Conservation (phyloP, 192 early-diverging fungal species). For the Coemansia sp. region DNA sequence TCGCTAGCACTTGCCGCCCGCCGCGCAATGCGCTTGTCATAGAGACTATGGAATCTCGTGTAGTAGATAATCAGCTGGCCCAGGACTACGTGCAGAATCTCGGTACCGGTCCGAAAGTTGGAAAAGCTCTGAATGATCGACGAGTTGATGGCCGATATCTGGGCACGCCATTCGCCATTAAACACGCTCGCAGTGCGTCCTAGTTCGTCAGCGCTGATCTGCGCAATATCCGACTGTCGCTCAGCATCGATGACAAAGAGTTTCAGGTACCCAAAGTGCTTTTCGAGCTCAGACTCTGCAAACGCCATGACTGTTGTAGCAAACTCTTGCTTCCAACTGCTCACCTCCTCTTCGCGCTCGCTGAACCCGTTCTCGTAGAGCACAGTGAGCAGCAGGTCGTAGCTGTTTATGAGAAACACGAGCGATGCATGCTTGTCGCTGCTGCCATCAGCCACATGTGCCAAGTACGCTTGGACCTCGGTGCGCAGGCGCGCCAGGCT, state of each 20-base stretch:
- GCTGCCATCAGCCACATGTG: conserved; percentile 71
- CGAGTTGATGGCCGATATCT: conserved; percentile 74
- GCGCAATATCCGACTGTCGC: conserved; percentile 58
- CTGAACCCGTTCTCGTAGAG: conserved; percentile 61
- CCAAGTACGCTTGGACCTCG: conserved; percentile 75
- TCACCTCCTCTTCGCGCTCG: conserved; percentile 49
- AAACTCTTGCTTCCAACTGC: conserved; percentile 46
- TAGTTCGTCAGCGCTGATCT: conserved; percentile 51
- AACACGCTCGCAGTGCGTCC: conserved; percentile 67
- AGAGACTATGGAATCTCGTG: conserved; percentile 78
- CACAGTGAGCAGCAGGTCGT: conserved; percentile 82
- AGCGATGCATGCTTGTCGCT: conserved; percentile 65
- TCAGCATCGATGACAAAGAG: conserved; percentile 76
- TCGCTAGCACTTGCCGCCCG: conserved; percentile 38
- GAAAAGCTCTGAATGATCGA: conserved; percentile 90
- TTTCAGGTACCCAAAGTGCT: conserved; percentile 78
- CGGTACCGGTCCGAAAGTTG: conserved; percentile 93
- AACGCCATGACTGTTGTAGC: conserved; percentile 63
- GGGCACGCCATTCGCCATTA: conserved; percentile 75
- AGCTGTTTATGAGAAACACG: conserved; percentile 93
- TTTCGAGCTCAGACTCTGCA: conserved; percentile 86
- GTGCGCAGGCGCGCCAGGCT: conserved; percentile 71
- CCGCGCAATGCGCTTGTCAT: conserved; percentile 72
- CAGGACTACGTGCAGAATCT: conserved; percentile 85
- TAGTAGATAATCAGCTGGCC: conserved; percentile 92